Base-by-base conservation (phyloP, 192 early-diverging fungal species). In the Gonapodya prolifera region DNA sequence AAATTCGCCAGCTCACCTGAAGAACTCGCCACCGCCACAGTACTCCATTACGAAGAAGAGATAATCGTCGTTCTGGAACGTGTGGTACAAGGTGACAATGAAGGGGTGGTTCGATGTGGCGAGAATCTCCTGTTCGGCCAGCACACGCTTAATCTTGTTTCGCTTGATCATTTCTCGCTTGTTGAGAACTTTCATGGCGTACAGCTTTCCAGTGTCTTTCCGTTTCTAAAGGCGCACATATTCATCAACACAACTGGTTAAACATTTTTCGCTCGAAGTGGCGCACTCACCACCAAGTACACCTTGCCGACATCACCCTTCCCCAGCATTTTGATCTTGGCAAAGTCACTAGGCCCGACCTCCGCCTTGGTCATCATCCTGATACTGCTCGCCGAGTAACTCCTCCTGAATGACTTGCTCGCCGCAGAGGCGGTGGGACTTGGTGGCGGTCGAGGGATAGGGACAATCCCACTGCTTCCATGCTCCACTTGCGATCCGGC, bases 241-340 rank as follows among this genome's bases (percentile, higher is more conserved):
- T 0, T 17, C 0, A 17, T 70, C 17, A 28, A 2, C 0, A 1
- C n/a, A n/a, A n/a, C n/a, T n/a, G n/a, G n/a, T n/a, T 23, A 73
- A 34, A 1, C 18, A 73, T 73, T 18, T 23, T 2, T 18, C 18
- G 18, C 18, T 23, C 33, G n/a, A n/a, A 78, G 0, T n/a, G 35
- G 30, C 0, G 29, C 0, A 79, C 93, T 89, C 35, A 90, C 88
- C 36, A 99, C 97, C 79, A 99, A 84, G 78, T 95, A 99, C 1
- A 99, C 97, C 80, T 93, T 95, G 23, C 96, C 97, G 30, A 99
- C 97, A 80, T 97, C 97, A 35, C 97, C 97, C 82, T 97, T 96
- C 71, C 97, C 97, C 34, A 99, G 87, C 77, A 99, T 80, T 82
- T 91, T 86, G 76, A 98, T 86, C 81, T 97, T 97, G 31, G 82